Evolutionary conservation across 192 early-diverging fungal genomes (phyloP).

Genomic region (Geranomyces variabilis): DNA sequence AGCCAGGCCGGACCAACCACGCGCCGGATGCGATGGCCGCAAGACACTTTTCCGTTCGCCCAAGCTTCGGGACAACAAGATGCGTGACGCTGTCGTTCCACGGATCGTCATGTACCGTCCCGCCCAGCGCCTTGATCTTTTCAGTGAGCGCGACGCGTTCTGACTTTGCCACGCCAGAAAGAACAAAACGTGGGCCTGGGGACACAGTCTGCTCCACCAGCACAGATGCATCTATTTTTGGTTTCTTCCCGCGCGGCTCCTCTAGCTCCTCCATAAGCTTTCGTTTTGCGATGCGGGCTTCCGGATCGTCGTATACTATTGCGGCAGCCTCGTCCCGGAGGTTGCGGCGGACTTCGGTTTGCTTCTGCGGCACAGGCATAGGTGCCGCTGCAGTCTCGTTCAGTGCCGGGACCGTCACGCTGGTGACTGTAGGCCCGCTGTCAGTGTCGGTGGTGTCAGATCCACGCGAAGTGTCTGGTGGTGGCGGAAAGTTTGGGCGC

Average conservation of each 20-base stretch:
- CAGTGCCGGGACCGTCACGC: too few relatives aligned
- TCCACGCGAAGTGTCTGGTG: constrained; percentile 7
- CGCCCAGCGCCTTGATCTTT: constrained; percentile 39
- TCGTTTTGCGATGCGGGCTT: constrained; percentile 33
- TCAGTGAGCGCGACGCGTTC: constrained; percentile 11
- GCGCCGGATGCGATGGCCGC: constrained; percentile 42
- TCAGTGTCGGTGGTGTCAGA: too few relatives aligned
- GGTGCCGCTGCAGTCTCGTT: neutral
- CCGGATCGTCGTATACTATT: constrained; percentile 43
- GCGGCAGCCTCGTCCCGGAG: constrained; percentile 11
- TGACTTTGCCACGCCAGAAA: constrained; percentile 30
- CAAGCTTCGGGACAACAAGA: constrained; percentile 38
- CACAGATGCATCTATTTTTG: neutral
- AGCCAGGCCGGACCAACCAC: constrained; percentile 41
- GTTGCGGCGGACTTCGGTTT: neutral
- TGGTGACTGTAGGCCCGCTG: too few relatives aligned
- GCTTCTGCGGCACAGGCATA: neutral
- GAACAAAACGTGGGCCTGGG: constrained; percentile 23
- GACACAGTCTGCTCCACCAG: constrained; percentile 4
- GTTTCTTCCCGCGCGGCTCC: neutral
- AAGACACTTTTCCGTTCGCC: constrained; percentile 47
- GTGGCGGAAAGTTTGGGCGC: neutral
- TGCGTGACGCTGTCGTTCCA: constrained; percentile 50
- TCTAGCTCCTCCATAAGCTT: constrained; percentile 35
- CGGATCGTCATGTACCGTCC: constrained; percentile 35